Evolutionary conservation across 345 rosid genomes (phyloP), one percentile per base, ranked within the genome.

Genomic region (Ailanthus altissimus): DNA sequence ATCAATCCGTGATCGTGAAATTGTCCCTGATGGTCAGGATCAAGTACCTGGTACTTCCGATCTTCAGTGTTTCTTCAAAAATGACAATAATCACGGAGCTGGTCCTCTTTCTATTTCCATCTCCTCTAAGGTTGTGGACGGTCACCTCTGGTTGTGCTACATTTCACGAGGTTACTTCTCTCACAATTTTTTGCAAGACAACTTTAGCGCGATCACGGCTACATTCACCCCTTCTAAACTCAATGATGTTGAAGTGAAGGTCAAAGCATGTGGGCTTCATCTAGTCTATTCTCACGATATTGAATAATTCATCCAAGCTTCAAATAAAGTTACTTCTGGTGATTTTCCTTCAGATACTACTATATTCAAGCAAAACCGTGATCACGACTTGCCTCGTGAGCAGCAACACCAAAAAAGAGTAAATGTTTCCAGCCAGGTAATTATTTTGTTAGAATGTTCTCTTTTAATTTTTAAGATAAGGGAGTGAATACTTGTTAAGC

Each of bases 371-470:
- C 38, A 3, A 32, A 32, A 32, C 38, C 38, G 38, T 32, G 38
- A 32, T 32, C 2, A 32, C 38, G 1, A 32, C 38, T 32, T 32
- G 38, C 38, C 38, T 32, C 38, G 3, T 32, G 38, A 32, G 38
- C 38, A 32, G 38, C 38, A 1, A 3, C 38, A 32, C 38, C 38
- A 32, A 32, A 32, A 32, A 32, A 1, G 38, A 32, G 38, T 3
- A 32, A 32, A 32, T 32, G 38, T 89, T 87, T 53, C 25, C 58
- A 53, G 58, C 58, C 57, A 53, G 23, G 58, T 20, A 53, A 53
- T 45, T 20, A 5, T 20, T 18, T 53, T 53, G 21, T 6, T 18
- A 53, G 21, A 16, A 0, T 20, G 21, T 18, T 53, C 18, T 53
- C 25, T 20, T 20, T 20, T n/a, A n/a, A 32, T 32, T 1, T 18